Evolutionary conservation across 768 basidiomycete species (phyloP).

Genomic region (Crassisporium funariophilum): DNA sequence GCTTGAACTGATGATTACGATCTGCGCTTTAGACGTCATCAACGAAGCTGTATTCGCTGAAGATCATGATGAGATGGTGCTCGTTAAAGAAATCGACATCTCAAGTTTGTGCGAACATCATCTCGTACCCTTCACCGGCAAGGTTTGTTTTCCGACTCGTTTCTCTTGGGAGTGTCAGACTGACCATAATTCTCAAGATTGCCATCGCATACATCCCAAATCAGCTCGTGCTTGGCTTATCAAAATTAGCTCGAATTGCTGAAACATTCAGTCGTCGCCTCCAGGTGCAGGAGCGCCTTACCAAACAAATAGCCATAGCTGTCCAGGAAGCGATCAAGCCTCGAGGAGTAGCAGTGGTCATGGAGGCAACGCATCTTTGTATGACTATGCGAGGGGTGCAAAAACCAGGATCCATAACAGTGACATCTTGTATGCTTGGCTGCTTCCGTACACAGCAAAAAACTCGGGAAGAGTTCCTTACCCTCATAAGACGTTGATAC

Average conservation of each 20-base stretch:
- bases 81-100: constrained; percentile 96
- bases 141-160: constrained; percentile 53
- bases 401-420: constrained; percentile 94
- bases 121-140: constrained; percentile 96
- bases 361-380: constrained; percentile 98
- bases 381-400: constrained; percentile 99
- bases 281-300: constrained; percentile 97
- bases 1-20: constrained; percentile 11
- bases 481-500: constrained; percentile 65
- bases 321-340: constrained; percentile 98
- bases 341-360: constrained; percentile 96
- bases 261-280: constrained; percentile 95
- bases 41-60: constrained; percentile 98
- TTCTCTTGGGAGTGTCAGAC: constrained; percentile 17
- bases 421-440: constrained; percentile 97
- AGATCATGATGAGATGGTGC: constrained; percentile 99
- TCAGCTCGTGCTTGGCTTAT: constrained; percentile 89
- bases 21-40: constrained; percentile 75
- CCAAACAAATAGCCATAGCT: constrained; percentile 97
- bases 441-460: constrained; percentile 99
- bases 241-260: constrained; percentile 95
- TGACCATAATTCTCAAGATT: constrained; percentile 57
- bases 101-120: constrained; percentile 99
- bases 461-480: constrained; percentile 95
- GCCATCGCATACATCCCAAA: constrained; percentile 99